Evolutionary conservation across 441 rosid species (phyloP), one percentile per base, ranked within the genome.

Genomic region (Pelargonium exstipulatum): DNA sequence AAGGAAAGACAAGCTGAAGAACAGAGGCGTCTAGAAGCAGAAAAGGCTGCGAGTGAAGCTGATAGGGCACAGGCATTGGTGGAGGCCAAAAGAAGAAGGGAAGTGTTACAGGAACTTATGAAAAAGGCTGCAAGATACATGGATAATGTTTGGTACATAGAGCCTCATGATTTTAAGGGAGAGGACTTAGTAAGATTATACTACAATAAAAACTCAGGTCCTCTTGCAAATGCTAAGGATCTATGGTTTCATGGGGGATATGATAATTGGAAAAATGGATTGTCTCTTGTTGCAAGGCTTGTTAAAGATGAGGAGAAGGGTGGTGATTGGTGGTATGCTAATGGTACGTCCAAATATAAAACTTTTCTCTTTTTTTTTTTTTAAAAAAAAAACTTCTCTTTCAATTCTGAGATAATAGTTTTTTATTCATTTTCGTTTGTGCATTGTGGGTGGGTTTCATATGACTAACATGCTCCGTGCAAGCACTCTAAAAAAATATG

Each of bases 201-300:
- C 76, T 94, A 90, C 81, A 90, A 87, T 79, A 88, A 82, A 79
- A 83, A 72, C 72, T 91, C 90, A 7, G 87, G 97, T 77, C 88
- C 94, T 79, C 87, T 94, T 69, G 81, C 81, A 67, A 73, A 83
- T 78, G 80, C 94, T 46, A 81, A 80, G 57, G 94, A 94, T 68
- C 58, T 94, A 4, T 94, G 99, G 96, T 68, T 94, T 62, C 99
- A 94, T 77, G 99, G 95, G 53, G 98, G 97, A 32, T 74, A 83
- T 78, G 82, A 91, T 76, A 88, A 87, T 64, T 94, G 99, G 99
- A 81, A 20, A 70, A 77, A 82, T 71, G 96, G 96, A 45, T 71
- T 94, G 77, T 81, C 91, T 69, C 81, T 94, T 43, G 75, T 68
- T 46, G 88, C 77, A 77, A 84, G 72, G 80, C 90, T 91, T 75